These are phyloP conservation scores for Xylaria palmicola DNA, from an alignment of 495 filamentous ascomycete genomes.

Conservation along the genomic window DNA sequence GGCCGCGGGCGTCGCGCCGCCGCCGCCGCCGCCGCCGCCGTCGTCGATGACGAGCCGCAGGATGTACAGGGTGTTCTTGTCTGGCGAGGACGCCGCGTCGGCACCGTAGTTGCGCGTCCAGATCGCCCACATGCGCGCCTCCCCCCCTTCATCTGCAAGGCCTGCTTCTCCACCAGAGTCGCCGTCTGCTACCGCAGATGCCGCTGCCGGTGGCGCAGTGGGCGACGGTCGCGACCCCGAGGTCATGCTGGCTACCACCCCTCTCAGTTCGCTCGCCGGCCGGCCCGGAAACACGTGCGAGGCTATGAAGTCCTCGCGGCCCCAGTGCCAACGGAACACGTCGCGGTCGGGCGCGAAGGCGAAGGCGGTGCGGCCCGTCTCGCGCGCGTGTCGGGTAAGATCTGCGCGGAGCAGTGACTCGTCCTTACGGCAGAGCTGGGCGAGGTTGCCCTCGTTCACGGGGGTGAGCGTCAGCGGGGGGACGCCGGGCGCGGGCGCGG, in stretches of 20 bases:
- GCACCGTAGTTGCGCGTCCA: slow-evolving; percentile 74
- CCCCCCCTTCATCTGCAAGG: slow-evolving; percentile 18
- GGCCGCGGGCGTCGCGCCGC: too few relatives aligned
- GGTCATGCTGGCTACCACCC: slow-evolving; percentile 50
- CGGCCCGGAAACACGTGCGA: slow-evolving; percentile 42
- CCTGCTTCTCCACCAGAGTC: slow-evolving; percentile 20
- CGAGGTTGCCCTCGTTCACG: slow-evolving; percentile 53
- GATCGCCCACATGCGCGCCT: slow-evolving; percentile 65
- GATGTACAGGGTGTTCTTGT: slow-evolving; percentile 73
- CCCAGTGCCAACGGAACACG: slow-evolving; percentile 80
- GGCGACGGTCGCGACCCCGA: neutral
- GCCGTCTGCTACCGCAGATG: neutral
- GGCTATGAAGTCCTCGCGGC: slow-evolving; percentile 80
- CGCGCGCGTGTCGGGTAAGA: slow-evolving; percentile 28
- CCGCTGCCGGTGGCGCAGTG: neutral
- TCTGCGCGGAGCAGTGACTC: slow-evolving; percentile 45
- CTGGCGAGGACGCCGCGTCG: slow-evolving; percentile 27
- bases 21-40: slow-evolving; percentile 38
- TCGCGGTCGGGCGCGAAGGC: slow-evolving; percentile 73
- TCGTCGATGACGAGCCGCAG: slow-evolving; percentile 75
- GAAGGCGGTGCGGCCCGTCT: slow-evolving; percentile 46
- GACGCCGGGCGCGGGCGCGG: neutral
- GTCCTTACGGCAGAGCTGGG: slow-evolving; percentile 57
- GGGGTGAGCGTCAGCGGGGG: slow-evolving; percentile 24
- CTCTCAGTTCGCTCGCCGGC: slow-evolving; percentile 57